Evolutionary conservation across 257 asterid genomes (phyloP).

Genomic region (Nicotiana obtusifolia): DNA sequence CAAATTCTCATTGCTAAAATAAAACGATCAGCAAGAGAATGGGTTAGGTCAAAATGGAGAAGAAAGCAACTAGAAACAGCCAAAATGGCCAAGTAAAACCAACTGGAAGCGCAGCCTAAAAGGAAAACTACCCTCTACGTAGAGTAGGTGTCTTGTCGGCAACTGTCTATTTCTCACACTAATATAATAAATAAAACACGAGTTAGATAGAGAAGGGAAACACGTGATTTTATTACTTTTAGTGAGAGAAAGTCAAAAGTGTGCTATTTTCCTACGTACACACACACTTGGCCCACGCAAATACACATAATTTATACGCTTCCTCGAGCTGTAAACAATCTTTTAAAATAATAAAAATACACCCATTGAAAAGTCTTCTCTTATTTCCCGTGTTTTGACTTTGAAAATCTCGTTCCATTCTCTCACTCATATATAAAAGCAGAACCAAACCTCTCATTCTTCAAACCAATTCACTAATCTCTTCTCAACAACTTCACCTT

Average conservation of each 20-base stretch:
- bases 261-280: neutral
- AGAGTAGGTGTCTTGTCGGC: no score
- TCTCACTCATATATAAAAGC: neutral
- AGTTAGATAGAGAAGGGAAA: neutral
- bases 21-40: no score
- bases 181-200: constrained; percentile 6
- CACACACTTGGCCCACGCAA: neutral
- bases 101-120: neutral
- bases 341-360: neutral
- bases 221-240: neutral
- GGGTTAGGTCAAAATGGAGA: no score
- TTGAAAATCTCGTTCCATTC: constrained; percentile 1
- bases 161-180: neutral
- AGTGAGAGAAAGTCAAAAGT: constrained; percentile 16
- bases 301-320: neutral
- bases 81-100: no score
- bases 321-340: neutral
- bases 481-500: constrained; percentile 1
- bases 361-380: constrained; percentile 15
- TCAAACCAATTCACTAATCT: constrained; percentile 22
- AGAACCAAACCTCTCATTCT: neutral
- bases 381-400: constrained; percentile 50
- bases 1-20: no score
- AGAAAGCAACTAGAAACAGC: no score
- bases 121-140: neutral